A percentile compares a stretch with the other conserved stretches of the same genome.
Conservation (phyloP, 2,329 filamentous ascomycete genomes). For the Penicillium sp. region DNA sequence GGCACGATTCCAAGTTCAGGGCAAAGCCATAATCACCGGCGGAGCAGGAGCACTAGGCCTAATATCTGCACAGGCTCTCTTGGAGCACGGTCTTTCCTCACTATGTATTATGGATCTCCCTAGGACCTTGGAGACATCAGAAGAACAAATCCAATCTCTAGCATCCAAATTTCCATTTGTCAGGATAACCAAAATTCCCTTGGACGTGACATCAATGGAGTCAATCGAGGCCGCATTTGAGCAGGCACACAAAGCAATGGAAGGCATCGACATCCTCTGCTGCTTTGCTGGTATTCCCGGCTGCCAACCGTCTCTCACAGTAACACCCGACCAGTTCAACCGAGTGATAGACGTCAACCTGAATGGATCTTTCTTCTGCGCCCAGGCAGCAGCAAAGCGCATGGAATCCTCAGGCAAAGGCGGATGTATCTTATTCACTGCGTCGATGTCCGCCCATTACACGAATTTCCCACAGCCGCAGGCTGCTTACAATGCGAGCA, state of each 20-base stretch:
- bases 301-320: constrained; percentile 60
- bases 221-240: constrained; percentile 22
- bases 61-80: constrained; percentile 58
- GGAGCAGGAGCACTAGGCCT: constrained; percentile 64
- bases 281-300: constrained; percentile 69
- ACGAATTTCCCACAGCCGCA: constrained; percentile 74
- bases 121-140: constrained; percentile 38
- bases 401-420: constrained; percentile 34
- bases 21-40: constrained; percentile 54
- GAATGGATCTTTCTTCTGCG: constrained; percentile 67
- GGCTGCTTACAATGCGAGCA: constrained; percentile 68
- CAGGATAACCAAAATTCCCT: constrained; percentile 50
- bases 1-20: constrained; percentile 20
- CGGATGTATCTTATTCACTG: constrained; percentile 57
- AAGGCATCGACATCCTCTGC: constrained; percentile 55
- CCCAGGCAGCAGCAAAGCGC: constrained; percentile 59
- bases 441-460: constrained; percentile 65
- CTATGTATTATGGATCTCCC: constrained; percentile 60
- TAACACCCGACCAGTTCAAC: constrained; percentile 58
- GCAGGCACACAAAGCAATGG: constrained; percentile 37
- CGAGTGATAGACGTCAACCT: constrained; percentile 68
- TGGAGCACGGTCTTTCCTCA: constrained; percentile 63
- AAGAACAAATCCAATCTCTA: constrained; percentile 46
- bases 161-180: constrained; percentile 53
- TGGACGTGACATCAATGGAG: constrained; percentile 59